Conservation (phyloP, 2,329 filamentous ascomycete species). For the Clarireedia homoeocarpa region DNA sequence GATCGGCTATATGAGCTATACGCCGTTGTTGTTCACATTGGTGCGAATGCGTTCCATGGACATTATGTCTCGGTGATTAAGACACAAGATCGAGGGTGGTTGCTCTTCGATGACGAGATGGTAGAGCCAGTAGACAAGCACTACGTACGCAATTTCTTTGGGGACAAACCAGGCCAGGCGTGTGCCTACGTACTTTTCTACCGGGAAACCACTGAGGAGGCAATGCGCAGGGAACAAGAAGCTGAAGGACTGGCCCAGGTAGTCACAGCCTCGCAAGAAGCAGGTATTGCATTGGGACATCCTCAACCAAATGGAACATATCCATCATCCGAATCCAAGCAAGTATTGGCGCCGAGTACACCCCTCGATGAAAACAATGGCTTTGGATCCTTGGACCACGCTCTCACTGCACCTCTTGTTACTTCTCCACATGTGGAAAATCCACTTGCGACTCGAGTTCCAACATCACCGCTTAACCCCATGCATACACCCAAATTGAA, state of each 20-base stretch:
- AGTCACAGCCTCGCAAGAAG: conserved; percentile 49
- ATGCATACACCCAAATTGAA: conserved; percentile 27
- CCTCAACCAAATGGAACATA: conserved; percentile 37
- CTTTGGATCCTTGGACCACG: conserved; percentile 56
- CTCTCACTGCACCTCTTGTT: conserved; percentile 51
- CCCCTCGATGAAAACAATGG: conserved; percentile 42
- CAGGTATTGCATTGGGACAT: conserved; percentile 45
- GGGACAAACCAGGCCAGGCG: conserved; percentile 81
- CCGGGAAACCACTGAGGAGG: conserved; percentile 73
- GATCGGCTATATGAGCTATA: conserved; percentile 95
- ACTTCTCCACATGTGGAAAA: conserved; percentile 15
- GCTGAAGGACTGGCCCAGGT: conserved; percentile 59
- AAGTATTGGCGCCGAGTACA: conserved; percentile 38
- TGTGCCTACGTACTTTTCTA: conserved; percentile 98
- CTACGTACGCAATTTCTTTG: conserved; percentile 95
- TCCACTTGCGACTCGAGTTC: conserved; percentile 28
- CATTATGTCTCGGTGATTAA: conserved; percentile 98
- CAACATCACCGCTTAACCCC: conserved; percentile 26
- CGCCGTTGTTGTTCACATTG: conserved; percentile 94
- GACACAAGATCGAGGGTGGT: conserved; percentile 89
- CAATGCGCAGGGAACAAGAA: conserved; percentile 70
- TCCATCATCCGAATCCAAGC: conserved; percentile 38
- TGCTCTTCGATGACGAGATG: conserved; percentile 96
- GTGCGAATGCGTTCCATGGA: conserved; percentile 91
- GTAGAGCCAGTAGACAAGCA: conserved; percentile 96